Base-by-base conservation (phyloP, 164 flowering plant genomes). In the Amborella trichopoda region DNA sequence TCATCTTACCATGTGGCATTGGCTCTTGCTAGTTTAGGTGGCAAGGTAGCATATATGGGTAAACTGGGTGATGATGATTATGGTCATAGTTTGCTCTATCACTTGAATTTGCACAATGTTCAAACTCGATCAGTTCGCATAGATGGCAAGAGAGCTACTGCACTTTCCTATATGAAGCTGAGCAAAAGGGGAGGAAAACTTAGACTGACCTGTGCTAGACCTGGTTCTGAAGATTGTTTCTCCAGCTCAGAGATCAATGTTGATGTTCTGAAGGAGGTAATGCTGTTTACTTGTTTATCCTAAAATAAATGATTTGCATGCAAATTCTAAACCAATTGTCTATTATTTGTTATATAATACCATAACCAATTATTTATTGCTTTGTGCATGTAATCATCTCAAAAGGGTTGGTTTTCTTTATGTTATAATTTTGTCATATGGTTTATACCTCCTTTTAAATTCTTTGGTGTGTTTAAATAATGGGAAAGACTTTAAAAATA, bases 31-130 rank as follows among this genome's bases (percentile, higher is more conserved):
- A 67, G 64, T 44, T 43, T 84, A 55, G 94, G 96, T 39, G 94
- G 95, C 34, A 70, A 74, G 54, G 99, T 82, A 50, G 95, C 88
- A 37, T 80, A 87, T 60, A 84, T 87, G 95, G 96, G 96, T 5
- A 91, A 91, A 63, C 69, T 91, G 55, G 95, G 96, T 23, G 70
- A 75, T 58, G 99, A 91, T 64, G 76, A 69, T 2, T 82, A 36
- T 69, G 99, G 99, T 26, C 75, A 76, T 28, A 46, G 74, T 13
- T 58, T 93, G 80, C 63, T 93, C 16, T 70, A 71, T 49, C 77
- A 67, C 55, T 46, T 87, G 60, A 82, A 93, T 64, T 42, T 61
- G 8, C 74, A 64, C 46, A 72, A 72, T 13, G 89, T 91, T 33
- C 90, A 84, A 52, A 93, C 95, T 16, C 69, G 89, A 55, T 68